phyloP scores from a whole-genome alignment of 208 protist species.

The Trypanosoma mega region DNA sequence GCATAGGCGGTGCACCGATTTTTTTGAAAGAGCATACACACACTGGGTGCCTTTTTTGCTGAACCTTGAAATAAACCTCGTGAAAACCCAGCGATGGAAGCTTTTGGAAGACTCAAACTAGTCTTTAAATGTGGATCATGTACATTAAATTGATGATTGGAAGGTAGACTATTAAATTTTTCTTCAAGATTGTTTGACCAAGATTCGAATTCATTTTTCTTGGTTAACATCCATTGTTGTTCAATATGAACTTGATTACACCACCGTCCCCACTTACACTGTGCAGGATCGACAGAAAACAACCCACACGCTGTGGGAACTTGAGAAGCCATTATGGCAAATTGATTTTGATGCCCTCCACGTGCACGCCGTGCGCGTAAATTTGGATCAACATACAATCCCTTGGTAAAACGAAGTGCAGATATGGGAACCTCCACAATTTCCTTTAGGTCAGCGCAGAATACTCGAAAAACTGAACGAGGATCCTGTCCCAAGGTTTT shows the following conservation, averaged over 20 bases:
- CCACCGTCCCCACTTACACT: slow-evolving; percentile 86
- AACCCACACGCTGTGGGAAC: slow-evolving; percentile 79
- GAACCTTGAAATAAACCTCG: slow-evolving; percentile 83
- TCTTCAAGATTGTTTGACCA: slow-evolving; percentile 72
- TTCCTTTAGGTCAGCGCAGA: slow-evolving; percentile 81
- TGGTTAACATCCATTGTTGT: slow-evolving; percentile 63
- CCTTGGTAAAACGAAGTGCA: slow-evolving; percentile 68
- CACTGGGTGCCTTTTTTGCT: slow-evolving; percentile 64
- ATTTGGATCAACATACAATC: slow-evolving; percentile 72
- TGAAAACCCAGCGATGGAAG: slow-evolving; percentile 64
- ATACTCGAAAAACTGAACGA: slow-evolving; percentile 63
- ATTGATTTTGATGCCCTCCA: slow-evolving; percentile 39
- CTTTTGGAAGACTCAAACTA: slow-evolving; percentile 63
- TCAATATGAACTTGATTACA: slow-evolving; percentile 88
- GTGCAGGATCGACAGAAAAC: slow-evolving; percentile 61
- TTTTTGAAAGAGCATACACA: slow-evolving; percentile 85
- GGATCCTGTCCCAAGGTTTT: slow-evolving; percentile 31
- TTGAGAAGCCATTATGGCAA: slow-evolving; percentile 43
- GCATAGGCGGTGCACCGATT: slow-evolving; percentile 72
- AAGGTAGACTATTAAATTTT: slow-evolving; percentile 44
- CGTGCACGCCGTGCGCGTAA: slow-evolving; percentile 54
- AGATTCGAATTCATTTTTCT: slow-evolving; percentile 65
- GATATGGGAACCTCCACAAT: slow-evolving; percentile 67
- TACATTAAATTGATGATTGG: slow-evolving; percentile 63
- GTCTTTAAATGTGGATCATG: slow-evolving; percentile 77